Conservation (phyloP, 2,329 filamentous ascomycete species). For the Pseudogymnoascus sp. region DNA sequence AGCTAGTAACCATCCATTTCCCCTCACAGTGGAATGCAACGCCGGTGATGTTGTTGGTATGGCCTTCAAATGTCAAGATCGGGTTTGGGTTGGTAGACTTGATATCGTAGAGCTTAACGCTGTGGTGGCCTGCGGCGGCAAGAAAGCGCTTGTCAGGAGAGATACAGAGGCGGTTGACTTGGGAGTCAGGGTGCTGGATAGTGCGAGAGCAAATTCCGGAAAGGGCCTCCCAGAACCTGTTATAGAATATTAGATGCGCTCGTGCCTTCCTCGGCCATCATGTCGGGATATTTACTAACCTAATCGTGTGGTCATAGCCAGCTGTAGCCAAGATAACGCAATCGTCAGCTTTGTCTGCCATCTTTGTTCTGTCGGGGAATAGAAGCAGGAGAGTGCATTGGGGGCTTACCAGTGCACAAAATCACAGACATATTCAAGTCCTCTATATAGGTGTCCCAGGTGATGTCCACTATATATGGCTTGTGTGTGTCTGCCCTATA, state of each 20-base stretch:
- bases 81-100: conserved; percentile 96
- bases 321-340: conserved; percentile 36
- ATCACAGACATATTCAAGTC: conserved; percentile 52
- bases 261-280: not conserved
- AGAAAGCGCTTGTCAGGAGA: conserved; percentile 96
- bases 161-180: conserved; percentile 97
- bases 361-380: not conserved
- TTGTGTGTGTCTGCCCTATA: not conserved
- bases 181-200: conserved; percentile 95
- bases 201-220: conserved; percentile 97
- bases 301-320: conserved; percentile 69
- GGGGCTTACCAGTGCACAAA: conserved; percentile 52
- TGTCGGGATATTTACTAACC: conserved; percentile 38
- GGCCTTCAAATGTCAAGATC: conserved; percentile 87
- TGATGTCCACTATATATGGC: not conserved
- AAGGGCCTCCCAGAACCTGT: conserved; percentile 94
- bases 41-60: conserved; percentile 91
- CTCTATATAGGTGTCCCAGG: not conserved
- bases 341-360: conserved; percentile 10
- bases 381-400: conserved; percentile 12
- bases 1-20: conserved; percentile 99
- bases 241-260: conserved; percentile 11
- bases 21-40: conserved; percentile 97
- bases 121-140: conserved; percentile 69
- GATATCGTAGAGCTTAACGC: conserved; percentile 97